These are phyloP conservation scores for Albugo candida DNA, from an alignment of 352 stramenopile genomes.

Conservation along the genomic window DNA sequence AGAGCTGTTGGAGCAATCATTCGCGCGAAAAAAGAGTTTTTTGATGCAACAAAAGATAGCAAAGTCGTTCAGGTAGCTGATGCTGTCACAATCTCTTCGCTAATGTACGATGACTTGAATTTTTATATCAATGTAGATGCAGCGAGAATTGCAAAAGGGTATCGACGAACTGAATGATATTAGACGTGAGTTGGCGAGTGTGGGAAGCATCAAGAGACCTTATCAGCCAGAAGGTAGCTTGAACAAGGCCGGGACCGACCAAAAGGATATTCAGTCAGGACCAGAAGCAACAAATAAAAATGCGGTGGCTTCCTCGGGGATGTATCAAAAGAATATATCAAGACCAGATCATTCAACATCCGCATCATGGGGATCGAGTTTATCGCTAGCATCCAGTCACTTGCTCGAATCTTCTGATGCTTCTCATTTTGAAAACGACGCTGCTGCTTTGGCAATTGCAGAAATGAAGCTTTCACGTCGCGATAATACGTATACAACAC, in stretches of 20 bases:
- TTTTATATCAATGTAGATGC: constrained; percentile 14
- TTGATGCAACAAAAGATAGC: constrained; percentile 60
- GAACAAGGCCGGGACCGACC: not conserved
- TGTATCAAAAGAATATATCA: not conserved
- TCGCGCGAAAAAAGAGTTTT: constrained; percentile 69
- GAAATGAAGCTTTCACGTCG: constrained; percentile 38
- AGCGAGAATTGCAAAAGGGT: constrained; percentile 55
- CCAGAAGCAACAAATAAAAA: not conserved
- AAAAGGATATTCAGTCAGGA: not conserved
- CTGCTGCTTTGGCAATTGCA: constrained; percentile 35
- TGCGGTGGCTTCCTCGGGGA: not conserved
- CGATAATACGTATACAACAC: constrained; percentile 4
- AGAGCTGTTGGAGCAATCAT: constrained; percentile 45
- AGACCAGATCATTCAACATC: no score
- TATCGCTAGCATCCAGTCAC: no score
- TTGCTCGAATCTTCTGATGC: not conserved
- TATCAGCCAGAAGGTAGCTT: constrained; percentile 16
- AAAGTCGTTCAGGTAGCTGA: constrained; percentile 39
- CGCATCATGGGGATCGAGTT: no score
- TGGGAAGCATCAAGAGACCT: constrained; percentile 39
- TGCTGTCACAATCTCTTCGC: no score
- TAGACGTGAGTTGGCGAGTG: constrained; percentile 43
- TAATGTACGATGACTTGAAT: no score
- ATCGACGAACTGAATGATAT: constrained; percentile 71
- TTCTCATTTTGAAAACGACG: constrained; percentile 8